Base-by-base conservation (phyloP, 2,329 filamentous ascomycete genomes). In the Eurotiales sp. region DNA sequence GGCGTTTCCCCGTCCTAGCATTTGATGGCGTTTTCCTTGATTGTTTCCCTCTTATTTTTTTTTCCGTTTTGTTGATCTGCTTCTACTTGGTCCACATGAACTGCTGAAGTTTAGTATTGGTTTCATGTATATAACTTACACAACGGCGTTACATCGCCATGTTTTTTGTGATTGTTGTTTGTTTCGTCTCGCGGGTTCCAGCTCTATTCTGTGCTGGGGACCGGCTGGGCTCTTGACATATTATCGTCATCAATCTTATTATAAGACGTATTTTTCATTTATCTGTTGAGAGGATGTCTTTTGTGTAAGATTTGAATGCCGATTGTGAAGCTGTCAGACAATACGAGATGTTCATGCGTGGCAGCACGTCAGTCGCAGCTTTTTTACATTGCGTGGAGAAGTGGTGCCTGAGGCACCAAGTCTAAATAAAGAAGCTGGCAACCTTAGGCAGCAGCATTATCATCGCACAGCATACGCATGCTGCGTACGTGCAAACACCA, bases 81-180 rank as follows among this genome's bases (percentile, higher is more conserved):
- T 37, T 21, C 34, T 37, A 8, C 15, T 36, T 19, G 3, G n/a
- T 36, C 14, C 15, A 37, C 17, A 15, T 37, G 11, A 4, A 19
- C 17, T 37, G 11, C 17, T 37, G 17, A 19, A 19, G 14, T 36
- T 19, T 36, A 15, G 19, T 6, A 21, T 37, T 37, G 34, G 34
- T 17, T 37, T 47, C 45, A 8, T 47, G 45, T 47, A 47, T n/a
- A 47, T 47, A 47, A 27, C 22, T 37, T 47, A 22, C 45, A 37
- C 34, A 37, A 29, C 27, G 22, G 7, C n/a, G 23, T 27, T 47
- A 39, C 15, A 39, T 19, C 34, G 14, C 8, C 34, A 37, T 15
- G n/a, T 40, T 39, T 17, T n/a, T n/a, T n/a, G n/a, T n/a, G n/a
- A n/a, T n/a, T n/a, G n/a, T n/a, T n/a, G n/a, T n/a, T n/a, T n/a